A percentile compares a stretch with the other conserved stretches of the same genome.
Evolutionary conservation across 257 asterid genomes (phyloP).

Genomic region (Solanum pennellii): DNA sequence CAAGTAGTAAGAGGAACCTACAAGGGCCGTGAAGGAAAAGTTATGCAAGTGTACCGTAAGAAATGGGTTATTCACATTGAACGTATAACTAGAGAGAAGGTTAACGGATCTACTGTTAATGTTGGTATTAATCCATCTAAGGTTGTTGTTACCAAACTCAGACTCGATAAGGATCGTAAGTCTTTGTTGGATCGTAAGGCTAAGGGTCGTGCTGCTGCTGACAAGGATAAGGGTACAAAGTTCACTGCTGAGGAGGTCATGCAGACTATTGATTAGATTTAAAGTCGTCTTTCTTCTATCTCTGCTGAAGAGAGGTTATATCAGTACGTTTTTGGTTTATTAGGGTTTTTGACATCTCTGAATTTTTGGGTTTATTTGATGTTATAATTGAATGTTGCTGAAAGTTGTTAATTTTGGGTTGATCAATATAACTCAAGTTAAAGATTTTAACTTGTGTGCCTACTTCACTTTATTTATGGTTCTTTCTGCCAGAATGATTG

Average conservation of each 20-base stretch:
- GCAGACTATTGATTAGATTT: slow-evolving; percentile 46
- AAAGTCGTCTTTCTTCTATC: background rate
- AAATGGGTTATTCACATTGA: slow-evolving; percentile 74
- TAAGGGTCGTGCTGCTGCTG: slow-evolving; percentile 60
- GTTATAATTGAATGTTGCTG: background rate
- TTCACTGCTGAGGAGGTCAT: slow-evolving; percentile 59
- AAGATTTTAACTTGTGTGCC: background rate
- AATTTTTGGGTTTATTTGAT: background rate
- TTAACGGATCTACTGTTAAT: slow-evolving; percentile 60
- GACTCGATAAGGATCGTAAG: slow-evolving; percentile 63
- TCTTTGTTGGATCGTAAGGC: slow-evolving; percentile 59
- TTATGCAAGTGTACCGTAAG: slow-evolving; percentile 59
- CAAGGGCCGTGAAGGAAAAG: slow-evolving; percentile 66
- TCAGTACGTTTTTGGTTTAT: background rate
- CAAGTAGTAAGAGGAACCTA: slow-evolving; percentile 65
- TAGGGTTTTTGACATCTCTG: background rate
- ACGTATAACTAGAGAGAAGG: slow-evolving; percentile 70
- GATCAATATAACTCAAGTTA: background rate
- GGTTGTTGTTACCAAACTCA: slow-evolving; percentile 54
- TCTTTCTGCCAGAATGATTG: background rate
- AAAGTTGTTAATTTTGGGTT: background rate
- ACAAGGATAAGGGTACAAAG: slow-evolving; percentile 64
- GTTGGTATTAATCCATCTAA: slow-evolving; percentile 66
- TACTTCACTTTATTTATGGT: background rate
- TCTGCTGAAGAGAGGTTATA: background rate